Base-by-base conservation (phyloP, 768 basidiomycete species). In the Collybia mongolica region DNA sequence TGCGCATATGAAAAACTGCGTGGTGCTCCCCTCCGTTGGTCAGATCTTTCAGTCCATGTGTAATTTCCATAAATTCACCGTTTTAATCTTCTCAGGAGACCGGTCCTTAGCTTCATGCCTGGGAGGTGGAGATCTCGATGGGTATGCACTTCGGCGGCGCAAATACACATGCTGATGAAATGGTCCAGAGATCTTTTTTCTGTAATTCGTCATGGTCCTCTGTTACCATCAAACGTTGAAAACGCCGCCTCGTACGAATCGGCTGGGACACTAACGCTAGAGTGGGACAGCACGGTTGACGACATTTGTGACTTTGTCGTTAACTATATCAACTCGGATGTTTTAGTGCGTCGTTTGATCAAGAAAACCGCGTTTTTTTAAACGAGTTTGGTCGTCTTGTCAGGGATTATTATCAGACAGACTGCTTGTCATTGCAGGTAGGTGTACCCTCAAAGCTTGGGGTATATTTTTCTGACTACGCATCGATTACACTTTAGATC, bases 241-340 rank as follows among this genome's bases (percentile, higher is more conserved):
- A 60, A 66, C 0, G 73, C 88, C 15, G 84, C 82, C 8, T 59
- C 66, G 2, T 90, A 91, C 56, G 51, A 65, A 1, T 39, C 74
- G 2, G 68, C 65, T 6, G 56, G 55, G 0, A 65, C 77, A 1
- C 67, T 65, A 39, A 65, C 61, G 3, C 65, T 84, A 11, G 71
- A 73, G 0, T 67, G 76, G 15, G 73, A 79, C 6, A 80, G 81
- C 48, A 81, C 74, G 0, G 77, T 90, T 5, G 72, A 83, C 1
- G 88, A 91, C 55, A 82, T 93, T 12, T 88, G 86, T 53, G 75
- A 93, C 49, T 93, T 93, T 57, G 71, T 93, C 19, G 82, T 90
- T 12, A 83, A 93, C 57, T 93, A 92, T 48, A 90, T 93, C 61
- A 78, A 88, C 54, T 90, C 89, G 0, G 89, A 93, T 59, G 79